phyloP scores from a whole-genome alignment of 176 grass and related monocot species.

The Pontederia paniculata region DNA sequence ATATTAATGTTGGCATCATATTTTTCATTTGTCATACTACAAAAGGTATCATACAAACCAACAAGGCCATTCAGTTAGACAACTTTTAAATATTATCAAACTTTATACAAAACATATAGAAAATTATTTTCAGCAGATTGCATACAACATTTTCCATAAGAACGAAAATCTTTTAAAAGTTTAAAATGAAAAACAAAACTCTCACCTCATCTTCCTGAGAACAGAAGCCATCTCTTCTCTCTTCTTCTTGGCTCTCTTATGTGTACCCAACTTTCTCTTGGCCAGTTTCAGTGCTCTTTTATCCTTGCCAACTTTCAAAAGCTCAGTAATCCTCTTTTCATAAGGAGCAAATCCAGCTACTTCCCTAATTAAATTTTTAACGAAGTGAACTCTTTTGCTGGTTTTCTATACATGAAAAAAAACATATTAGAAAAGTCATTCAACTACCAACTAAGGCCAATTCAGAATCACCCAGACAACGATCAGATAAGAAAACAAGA shows the following conservation, averaged over 20 bases:
- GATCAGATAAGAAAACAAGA: no score
- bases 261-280: constrained; percentile 11
- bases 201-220: constrained; percentile 5
- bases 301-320: constrained; percentile 8
- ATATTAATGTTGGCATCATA: no score
- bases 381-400: constrained; percentile 9
- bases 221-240: constrained; percentile 5
- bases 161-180: no score
- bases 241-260: constrained; percentile 7
- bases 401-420: not conserved
- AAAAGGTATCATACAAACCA: no score
- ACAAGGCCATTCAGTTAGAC: no score
- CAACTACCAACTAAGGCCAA: not conserved
- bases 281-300: constrained; percentile 2
- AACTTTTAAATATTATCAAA: no score
- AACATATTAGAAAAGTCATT: not conserved
- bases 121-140: no score
- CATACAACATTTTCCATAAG: no score
- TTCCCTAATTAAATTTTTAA: constrained; percentile 2
- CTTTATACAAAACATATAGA: no score
- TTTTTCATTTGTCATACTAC: no score
- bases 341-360: constrained; percentile 13
- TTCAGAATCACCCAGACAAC: not conserved
- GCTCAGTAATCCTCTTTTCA: constrained; percentile 9
- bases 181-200: not conserved